Evolutionary conservation across 345 rosid species (phyloP).

Genomic region (Garcia nutans): DNA sequence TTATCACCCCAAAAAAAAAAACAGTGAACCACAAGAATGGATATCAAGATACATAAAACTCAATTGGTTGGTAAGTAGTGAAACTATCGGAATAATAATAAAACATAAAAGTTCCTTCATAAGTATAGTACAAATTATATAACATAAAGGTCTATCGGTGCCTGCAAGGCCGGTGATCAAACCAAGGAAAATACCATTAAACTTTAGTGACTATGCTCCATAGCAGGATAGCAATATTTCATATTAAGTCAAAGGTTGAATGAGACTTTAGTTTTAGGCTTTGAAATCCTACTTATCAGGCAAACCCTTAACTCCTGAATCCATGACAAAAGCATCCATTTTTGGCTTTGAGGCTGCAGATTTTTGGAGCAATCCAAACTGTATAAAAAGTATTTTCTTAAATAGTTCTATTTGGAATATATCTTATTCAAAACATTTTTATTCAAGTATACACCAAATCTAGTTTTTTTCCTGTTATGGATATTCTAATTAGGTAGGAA

Average conservation of each 20-base stretch:
- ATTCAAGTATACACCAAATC: neutral
- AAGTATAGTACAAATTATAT: neutral
- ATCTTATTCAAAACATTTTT: neutral
- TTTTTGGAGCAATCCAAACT: constrained; percentile 26
- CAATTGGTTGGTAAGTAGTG: neutral
- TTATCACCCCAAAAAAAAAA: neutral
- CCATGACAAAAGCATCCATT: neutral
- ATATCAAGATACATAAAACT: neutral
- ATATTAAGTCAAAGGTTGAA: neutral
- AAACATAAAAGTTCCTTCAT: neutral
- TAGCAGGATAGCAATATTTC: neutral
- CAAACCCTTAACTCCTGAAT: neutral
- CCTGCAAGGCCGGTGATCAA: neutral
- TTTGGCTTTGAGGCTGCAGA: constrained; percentile 20
- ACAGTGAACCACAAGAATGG: too few species aligned
- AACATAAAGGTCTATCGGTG: neutral
- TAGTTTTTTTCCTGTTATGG: neutral
- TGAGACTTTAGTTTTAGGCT: neutral
- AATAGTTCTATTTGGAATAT: constrained; percentile 8
- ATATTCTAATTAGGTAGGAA: neutral
- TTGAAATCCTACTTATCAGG: neutral
- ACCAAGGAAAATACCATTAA: neutral
- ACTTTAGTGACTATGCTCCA: neutral
- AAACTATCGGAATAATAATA: neutral
- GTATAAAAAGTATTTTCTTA: constrained; percentile 21